A percentile compares a stretch with the other conserved stretches of the same genome.
phyloP scores from a whole-genome alignment of 768 basidiomycete species.

The Tubosaeta sp. region DNA sequence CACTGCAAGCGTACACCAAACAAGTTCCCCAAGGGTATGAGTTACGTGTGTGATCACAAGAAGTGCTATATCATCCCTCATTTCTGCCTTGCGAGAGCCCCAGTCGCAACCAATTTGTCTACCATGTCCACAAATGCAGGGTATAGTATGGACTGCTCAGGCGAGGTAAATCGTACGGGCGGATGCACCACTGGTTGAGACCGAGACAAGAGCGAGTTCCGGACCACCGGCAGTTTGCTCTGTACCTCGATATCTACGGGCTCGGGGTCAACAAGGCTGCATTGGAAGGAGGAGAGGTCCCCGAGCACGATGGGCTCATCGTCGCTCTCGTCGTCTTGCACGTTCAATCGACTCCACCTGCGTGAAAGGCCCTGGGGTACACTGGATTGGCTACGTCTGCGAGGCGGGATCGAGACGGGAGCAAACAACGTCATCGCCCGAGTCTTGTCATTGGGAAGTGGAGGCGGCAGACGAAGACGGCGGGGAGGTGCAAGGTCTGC shows the following conservation, averaged over 20 bases:
- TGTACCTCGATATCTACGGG: conserved; percentile 14
- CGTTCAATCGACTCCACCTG: conserved; percentile 30
- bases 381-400: conserved; percentile 10
- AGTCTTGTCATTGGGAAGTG: conserved; percentile 6
- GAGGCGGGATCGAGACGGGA: conserved; percentile 11
- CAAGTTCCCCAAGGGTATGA: not conserved
- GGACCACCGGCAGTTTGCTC: not conserved
- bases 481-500: conserved; percentile 17
- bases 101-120: conserved; percentile 14
- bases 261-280: not conserved
- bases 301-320: conserved; percentile 18
- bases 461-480: conserved; percentile 15
- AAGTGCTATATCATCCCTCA: not conserved
- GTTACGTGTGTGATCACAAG: not conserved
- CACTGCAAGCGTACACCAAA: not conserved
- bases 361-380: conserved; percentile 19
- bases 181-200: conserved; percentile 22
- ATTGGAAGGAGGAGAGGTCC: conserved; percentile 12
- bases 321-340: conserved; percentile 20
- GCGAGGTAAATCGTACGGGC: conserved; percentile 6
- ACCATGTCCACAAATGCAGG: conserved; percentile 23
- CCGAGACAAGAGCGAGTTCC: conserved; percentile 15
- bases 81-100: conserved; percentile 8
- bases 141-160: conserved; percentile 19
- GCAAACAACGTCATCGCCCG: not conserved